Percentiles rank a stretch among this genome's conserved stretches.
phyloP scores from a whole-genome alignment of 2,329 filamentous ascomycete species.

The Fusarium sterilihyphosum region DNA sequence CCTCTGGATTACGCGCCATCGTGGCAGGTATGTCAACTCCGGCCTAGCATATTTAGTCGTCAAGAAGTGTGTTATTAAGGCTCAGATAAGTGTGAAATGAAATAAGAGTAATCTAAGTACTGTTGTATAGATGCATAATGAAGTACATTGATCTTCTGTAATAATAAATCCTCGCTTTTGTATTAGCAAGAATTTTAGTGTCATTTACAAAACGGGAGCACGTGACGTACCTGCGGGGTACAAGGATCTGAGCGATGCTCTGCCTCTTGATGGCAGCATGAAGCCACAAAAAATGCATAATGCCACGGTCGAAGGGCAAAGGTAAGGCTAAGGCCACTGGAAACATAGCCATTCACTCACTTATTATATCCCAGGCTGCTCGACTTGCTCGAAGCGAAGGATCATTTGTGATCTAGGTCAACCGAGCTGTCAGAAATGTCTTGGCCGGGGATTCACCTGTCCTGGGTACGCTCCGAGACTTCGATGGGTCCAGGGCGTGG shows the following conservation, averaged over 20 bases:
- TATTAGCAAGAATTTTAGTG: no score
- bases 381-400: rapidly evolving
- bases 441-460: background rate
- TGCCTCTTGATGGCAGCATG: rapidly evolving
- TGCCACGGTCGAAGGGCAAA: background rate
- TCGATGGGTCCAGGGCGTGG: background rate
- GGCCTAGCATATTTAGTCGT: no score
- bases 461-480: background rate
- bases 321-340: rapidly evolving
- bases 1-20: no score
- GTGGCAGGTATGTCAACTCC: no score
- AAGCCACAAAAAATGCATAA: rapidly evolving
- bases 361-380: rapidly evolving
- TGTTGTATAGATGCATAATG: no score
- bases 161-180: no score
- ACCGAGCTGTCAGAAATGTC: background rate
- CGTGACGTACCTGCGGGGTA: background rate
- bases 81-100: no score
- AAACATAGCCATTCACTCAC: rapidly evolving
- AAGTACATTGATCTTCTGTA: no score
- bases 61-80: no score
- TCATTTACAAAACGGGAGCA: background rate
- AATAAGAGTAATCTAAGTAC: no score
- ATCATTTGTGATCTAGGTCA: background rate
- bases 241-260: rapidly evolving